A percentile compares a stretch with the other conserved stretches of the same genome.
Evolutionary conservation across 805 yeast species (phyloP).

Genomic region (Hanseniaspora taiwanica): DNA sequence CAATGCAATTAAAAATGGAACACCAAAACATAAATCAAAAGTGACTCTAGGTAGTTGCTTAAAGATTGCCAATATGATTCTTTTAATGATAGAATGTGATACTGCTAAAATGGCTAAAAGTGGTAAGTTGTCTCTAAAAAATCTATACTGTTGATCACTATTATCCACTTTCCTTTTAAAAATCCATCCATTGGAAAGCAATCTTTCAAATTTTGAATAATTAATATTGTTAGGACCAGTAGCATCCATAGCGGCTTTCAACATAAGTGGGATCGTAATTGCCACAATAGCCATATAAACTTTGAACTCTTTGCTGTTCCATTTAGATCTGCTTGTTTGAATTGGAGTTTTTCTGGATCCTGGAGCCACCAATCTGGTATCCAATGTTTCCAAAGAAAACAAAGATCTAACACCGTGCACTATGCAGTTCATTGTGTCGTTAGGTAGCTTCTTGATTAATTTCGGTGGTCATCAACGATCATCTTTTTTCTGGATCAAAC

Average conservation of each 20-base stretch:
- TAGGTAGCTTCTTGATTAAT: background rate
- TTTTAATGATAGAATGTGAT: conserved; percentile 43
- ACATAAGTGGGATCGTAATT: conserved; percentile 70
- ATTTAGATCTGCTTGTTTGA: conserved; percentile 31
- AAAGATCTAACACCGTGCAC: background rate
- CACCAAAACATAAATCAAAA: conserved; percentile 68
- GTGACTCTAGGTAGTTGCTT: conserved; percentile 29
- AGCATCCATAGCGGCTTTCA: conserved; percentile 69
- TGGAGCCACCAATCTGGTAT: conserved; percentile 2
- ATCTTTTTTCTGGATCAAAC: too few relatives aligned
- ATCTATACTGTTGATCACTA: conserved; percentile 78
- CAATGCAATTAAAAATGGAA: conserved; percentile 51
- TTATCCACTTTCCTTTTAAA: conserved; percentile 85
- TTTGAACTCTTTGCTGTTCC: conserved; percentile 68
- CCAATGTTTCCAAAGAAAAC: conserved; percentile 5
- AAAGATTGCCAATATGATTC: conserved; percentile 12
- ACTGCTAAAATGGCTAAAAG: conserved; percentile 41
- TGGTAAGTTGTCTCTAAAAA: conserved; percentile 71
- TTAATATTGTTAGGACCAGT: conserved; percentile 65
- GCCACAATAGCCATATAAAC: conserved; percentile 51
- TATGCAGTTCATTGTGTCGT: background rate
- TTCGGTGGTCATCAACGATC: too few relatives aligned
- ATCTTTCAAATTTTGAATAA: conserved; percentile 45
- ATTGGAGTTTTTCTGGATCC: background rate
- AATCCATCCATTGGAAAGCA: conserved; percentile 75